These are phyloP conservation scores for Lachancea dasiensis DNA, from an alignment of 805 yeast genomes.

Conservation along the genomic window DNA sequence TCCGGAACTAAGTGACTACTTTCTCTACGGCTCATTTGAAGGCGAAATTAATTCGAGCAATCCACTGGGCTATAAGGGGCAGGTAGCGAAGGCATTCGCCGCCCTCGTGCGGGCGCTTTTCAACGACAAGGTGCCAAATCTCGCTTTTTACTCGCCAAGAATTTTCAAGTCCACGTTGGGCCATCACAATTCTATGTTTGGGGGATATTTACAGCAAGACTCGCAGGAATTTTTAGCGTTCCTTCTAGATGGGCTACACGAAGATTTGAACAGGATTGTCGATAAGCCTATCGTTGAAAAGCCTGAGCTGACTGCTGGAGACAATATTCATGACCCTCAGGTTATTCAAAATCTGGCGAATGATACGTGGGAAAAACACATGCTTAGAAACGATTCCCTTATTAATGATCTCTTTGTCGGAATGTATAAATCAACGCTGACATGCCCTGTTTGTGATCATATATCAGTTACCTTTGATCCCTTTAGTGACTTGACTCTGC, in stretches of 20 bases:
- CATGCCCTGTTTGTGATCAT: constrained; percentile 79
- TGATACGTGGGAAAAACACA: constrained; percentile 76
- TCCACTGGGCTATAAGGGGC: constrained; percentile 83
- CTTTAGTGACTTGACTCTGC: constrained; percentile 81
- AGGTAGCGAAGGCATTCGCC: constrained; percentile 73
- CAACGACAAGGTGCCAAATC: constrained; percentile 28
- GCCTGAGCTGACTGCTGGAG: constrained; percentile 66
- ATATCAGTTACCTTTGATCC: constrained; percentile 91
- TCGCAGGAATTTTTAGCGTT: constrained; percentile 92
- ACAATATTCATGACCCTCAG: constrained; percentile 45
- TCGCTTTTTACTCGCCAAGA: constrained; percentile 50
- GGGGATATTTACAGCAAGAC: constrained; percentile 88
- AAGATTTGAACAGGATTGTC: constrained; percentile 78
- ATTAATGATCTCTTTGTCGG: constrained; percentile 87
- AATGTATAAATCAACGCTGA: constrained; percentile 78
- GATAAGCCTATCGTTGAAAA: constrained; percentile 84
- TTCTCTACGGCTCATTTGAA: constrained; percentile 52
- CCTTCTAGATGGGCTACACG: constrained; percentile 86
- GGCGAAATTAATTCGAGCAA: constrained; percentile 67
- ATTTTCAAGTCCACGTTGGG: constrained; percentile 78
- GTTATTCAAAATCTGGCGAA: constrained; percentile 61
- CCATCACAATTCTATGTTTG: constrained; percentile 70
- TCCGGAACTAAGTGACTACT: constrained; percentile 76
- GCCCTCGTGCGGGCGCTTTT: constrained; percentile 57
- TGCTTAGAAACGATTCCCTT: constrained; percentile 74